Conservation (phyloP, 768 basidiomycete species). For the Hypholoma sublateritium region DNA sequence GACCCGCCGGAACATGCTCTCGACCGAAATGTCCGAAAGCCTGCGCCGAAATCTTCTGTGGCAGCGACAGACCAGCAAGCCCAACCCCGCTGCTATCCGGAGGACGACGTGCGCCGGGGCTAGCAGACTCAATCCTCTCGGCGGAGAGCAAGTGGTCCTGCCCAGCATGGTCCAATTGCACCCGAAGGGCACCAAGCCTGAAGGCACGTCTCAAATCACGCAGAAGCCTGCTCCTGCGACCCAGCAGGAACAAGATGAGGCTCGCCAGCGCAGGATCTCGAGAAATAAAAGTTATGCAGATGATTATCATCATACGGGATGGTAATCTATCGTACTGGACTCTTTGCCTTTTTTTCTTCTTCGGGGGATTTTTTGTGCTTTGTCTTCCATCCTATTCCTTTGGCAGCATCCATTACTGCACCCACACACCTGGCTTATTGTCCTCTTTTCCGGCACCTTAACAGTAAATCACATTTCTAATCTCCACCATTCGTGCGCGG, state of each 20-base stretch:
- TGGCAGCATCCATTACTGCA: no score
- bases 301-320: conserved; percentile 65
- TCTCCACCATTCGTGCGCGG: no score
- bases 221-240: background rate
- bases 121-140: conserved; percentile 20
- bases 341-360: conserved; percentile 8
- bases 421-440: no score
- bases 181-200: conserved; percentile 29
- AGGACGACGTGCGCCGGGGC: conserved; percentile 30
- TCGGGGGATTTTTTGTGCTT: background rate
- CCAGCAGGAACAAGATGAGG: conserved; percentile 39
- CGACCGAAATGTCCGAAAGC: conserved; percentile 83
- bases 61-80: conserved; percentile 69
- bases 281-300: conserved; percentile 70
- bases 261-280: conserved; percentile 45
- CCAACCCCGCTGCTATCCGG: conserved; percentile 40
- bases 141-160: conserved; percentile 22
- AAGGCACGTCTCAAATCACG: background rate
- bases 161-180: conserved; percentile 43
- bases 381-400: no score
- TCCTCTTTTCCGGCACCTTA: no score
- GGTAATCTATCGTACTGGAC: conserved; percentile 35
- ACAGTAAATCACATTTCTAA: no score
- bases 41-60: conserved; percentile 78
- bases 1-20: conserved; percentile 80